Conservation (phyloP, 2,329 filamentous ascomycete genomes). For the Hymenoscyphus scutula region DNA sequence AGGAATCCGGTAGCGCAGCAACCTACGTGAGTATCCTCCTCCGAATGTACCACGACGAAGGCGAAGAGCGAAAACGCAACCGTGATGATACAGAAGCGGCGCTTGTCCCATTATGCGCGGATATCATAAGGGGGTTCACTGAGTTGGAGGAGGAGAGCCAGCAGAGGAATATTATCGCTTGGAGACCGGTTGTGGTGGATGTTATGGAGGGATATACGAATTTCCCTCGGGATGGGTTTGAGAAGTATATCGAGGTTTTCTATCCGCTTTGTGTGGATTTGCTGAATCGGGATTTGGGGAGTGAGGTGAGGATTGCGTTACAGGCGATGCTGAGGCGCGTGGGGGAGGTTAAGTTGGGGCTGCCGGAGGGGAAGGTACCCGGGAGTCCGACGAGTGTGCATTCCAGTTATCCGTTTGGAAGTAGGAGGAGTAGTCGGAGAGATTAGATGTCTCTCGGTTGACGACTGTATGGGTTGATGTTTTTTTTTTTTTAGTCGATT, state of each 20-base stretch:
- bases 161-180: constrained; percentile 94
- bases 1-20: constrained; percentile 87
- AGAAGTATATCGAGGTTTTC: constrained; percentile 75
- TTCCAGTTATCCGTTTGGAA: constrained; percentile 19
- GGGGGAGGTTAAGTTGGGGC: constrained; percentile 69
- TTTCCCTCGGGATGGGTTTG: constrained; percentile 79
- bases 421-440: constrained; percentile 22
- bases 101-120: constrained; percentile 88
- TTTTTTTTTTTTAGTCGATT: neutral
- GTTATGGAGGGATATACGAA: constrained; percentile 89
- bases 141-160: constrained; percentile 92
- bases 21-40: constrained; percentile 96
- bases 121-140: constrained; percentile 86
- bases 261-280: constrained; percentile 84
- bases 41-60: constrained; percentile 92
- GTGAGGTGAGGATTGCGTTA: constrained; percentile 75
- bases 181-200: constrained; percentile 95
- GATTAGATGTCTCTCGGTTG: constrained; percentile 9
- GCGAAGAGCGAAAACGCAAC: constrained; percentile 75
- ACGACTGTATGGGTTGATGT: too few relatives aligned
- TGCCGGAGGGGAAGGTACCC: constrained; percentile 26
- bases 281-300: constrained; percentile 74
- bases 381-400: constrained; percentile 26
- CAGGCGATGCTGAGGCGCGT: constrained; percentile 76
- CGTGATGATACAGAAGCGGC: constrained; percentile 85